Evolutionary conservation across 139 green algal species (phyloP), one percentile per base, ranked within the genome.

Genomic region (Chara braunii): DNA sequence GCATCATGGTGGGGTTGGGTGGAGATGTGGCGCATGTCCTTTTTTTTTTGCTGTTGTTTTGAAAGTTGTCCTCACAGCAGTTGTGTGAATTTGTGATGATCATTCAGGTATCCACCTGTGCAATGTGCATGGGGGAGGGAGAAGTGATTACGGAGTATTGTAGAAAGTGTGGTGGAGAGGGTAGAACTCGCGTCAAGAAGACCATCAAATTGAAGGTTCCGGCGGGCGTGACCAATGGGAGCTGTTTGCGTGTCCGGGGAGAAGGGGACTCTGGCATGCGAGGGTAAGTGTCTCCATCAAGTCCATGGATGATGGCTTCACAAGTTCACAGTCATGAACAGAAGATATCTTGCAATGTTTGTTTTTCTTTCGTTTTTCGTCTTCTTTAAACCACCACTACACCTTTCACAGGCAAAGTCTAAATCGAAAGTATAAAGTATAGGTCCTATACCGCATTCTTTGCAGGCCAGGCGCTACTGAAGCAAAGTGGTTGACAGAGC

Each of bases 81-180:
- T 2, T 2, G 51, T n/a, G n/a, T n/a, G n/a, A n/a, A n/a, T 48
- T 48, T 48, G 18, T 48, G 18, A 18, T 18, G 40, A 26, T 48
- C 18, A 18, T 48, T 18, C 65, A 74, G 67, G 78, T 85, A 3
- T 42, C 58, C 7, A 66, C 54, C 18, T 85, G 79, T 44, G 33
- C 60, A 23, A 68, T 57, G 34, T 85, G 79, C 53, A 43, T 52
- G 9, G 79, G 79, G 8, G 64, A 33, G 31, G 79, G 79, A 2
- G 58, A 81, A 60, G 57, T 74, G 18, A 84, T 76, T 26, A 77
- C 60, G 23, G 73, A 74, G 18, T 88, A 89, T 4, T 98, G 91
- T 70, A 64, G 78, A 18, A 88, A 78, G 40, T 99, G 93, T 74
- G 79, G 81, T 9, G 93, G 93, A 14, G 91, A 97, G 53, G 93